phyloP scores from a whole-genome alignment of 208 protist species.

The Trypanosoma congolense region DNA sequence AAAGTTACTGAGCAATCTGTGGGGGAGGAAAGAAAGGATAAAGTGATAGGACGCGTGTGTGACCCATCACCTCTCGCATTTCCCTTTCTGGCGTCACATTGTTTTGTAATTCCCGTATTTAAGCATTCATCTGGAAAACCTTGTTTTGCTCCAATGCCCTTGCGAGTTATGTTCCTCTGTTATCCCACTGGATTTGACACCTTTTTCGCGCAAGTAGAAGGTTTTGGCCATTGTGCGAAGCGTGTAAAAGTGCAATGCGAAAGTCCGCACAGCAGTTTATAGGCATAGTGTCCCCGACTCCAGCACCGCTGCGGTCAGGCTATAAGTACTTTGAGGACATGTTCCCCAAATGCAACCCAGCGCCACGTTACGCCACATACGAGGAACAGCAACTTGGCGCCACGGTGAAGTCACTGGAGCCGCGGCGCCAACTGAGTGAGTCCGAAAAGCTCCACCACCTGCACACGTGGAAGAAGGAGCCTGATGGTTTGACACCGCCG shows the following conservation, averaged over 20 bases:
- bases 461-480: conserved; percentile 71
- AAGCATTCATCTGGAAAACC: no score
- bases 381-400: conserved; percentile 63
- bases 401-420: conserved; percentile 52
- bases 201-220: no score
- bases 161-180: no score
- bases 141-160: no score
- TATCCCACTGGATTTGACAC: no score
- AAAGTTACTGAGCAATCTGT: no score
- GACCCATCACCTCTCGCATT: no score
- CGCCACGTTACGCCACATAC: conserved; percentile 64
- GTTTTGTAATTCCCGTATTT: no score
- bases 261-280: neutral
- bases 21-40: no score
- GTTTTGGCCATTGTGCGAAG: neutral
- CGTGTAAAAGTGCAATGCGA: neutral
- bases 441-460: conserved; percentile 76
- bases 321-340: conserved; percentile 88
- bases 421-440: conserved; percentile 69
- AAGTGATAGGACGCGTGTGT: no score
- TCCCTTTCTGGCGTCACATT: no score
- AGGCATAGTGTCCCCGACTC: conserved; percentile 1
- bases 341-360: conserved; percentile 77
- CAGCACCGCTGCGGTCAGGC: conserved; percentile 17
- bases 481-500: conserved; percentile 59